These are phyloP conservation scores for Gautieria morchelliformis DNA, from an alignment of 768 basidiomycete species.

Conservation along the genomic window DNA sequence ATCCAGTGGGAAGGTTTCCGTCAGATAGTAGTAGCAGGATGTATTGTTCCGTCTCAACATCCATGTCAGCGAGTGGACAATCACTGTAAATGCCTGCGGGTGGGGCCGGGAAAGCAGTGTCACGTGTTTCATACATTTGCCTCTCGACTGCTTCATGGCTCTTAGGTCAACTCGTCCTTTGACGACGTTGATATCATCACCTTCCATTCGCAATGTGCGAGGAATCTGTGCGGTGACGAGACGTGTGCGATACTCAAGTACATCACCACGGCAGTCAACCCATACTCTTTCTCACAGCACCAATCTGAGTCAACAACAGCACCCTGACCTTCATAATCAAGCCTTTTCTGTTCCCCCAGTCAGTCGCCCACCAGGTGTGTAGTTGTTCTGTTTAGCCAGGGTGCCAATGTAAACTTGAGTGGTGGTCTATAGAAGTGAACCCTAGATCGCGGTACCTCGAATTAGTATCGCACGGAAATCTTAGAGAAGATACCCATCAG, in stretches of 20 bases:
- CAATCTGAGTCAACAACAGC: not conserved
- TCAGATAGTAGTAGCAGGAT: constrained; percentile 75
- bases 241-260: not conserved
- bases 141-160: not conserved
- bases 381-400: not conserved
- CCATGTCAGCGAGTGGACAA: constrained; percentile 9
- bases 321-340: not conserved
- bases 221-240: not conserved
- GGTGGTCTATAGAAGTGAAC: constrained; percentile 1
- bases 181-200: not conserved
- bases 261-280: not conserved
- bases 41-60: constrained; percentile 47
- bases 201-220: not conserved
- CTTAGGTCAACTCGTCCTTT: not conserved
- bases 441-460: constrained; percentile 30
- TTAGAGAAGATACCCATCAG: constrained; percentile 78
- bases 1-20: constrained; percentile 93
- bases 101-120: no score
- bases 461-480: constrained; percentile 38
- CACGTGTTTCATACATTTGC: not conserved
- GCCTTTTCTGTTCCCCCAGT: not conserved
- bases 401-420: not conserved
- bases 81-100: not conserved
- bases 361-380: not conserved
- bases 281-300: not conserved